Conservation (phyloP, 352 stramenopile species). For the Pythium periplocum region DNA sequence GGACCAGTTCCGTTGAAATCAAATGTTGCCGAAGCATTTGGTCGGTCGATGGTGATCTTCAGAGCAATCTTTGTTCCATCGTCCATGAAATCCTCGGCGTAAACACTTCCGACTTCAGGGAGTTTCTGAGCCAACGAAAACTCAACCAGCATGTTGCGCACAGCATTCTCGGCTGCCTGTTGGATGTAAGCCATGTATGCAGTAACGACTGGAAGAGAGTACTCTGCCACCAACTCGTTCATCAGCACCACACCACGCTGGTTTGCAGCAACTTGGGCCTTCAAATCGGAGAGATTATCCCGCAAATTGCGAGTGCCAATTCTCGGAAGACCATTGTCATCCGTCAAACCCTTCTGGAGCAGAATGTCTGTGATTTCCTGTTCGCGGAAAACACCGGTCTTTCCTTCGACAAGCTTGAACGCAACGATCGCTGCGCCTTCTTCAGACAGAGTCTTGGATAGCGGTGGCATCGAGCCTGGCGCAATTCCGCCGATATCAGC, state of each 20-base stretch:
- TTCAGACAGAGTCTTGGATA: constrained; percentile 94
- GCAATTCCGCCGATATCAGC: constrained; percentile 97
- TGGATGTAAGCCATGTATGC: constrained; percentile 99
- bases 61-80: constrained; percentile 97
- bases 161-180: constrained; percentile 90
- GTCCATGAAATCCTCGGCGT: constrained; percentile 97
- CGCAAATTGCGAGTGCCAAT: constrained; percentile 95
- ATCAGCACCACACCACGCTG: constrained; percentile 95
- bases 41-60: constrained; percentile 93
- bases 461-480: constrained; percentile 93
- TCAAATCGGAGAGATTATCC: constrained; percentile 97
- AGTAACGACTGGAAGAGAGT: constrained; percentile 92
- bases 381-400: constrained; percentile 94
- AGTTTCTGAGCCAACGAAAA: constrained; percentile 85
- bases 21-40: constrained; percentile 90
- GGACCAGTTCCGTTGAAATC: constrained; percentile 97
- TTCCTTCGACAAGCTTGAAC: constrained; percentile 97
- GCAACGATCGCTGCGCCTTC: constrained; percentile 99
- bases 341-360: constrained; percentile 80
- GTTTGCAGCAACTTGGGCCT: constrained; percentile 98
- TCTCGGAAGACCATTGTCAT: constrained; percentile 73
- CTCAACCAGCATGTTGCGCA: constrained; percentile 94
- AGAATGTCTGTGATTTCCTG: constrained; percentile 96
- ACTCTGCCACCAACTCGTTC: constrained; percentile 93
- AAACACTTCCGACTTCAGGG: constrained; percentile 80